Conservation (phyloP, 805 yeast species). For the Cephaloascus fragrans region DNA sequence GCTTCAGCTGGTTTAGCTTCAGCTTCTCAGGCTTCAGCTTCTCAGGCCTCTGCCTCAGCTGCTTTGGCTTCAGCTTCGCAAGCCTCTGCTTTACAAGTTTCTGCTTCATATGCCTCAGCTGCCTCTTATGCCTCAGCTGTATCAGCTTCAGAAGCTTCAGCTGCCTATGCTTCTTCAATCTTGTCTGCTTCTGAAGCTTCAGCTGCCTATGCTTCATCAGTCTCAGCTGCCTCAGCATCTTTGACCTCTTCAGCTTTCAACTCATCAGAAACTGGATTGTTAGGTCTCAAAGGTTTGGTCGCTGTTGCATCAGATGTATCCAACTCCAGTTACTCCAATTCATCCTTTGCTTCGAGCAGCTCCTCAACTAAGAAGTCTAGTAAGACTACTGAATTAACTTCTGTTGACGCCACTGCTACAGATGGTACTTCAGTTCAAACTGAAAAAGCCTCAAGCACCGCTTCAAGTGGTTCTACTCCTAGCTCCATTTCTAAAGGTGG, state of each 20-base stretch:
- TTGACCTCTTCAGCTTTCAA: conserved; percentile 2
- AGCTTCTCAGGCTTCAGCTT: conserved; percentile 6
- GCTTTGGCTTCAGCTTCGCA: conserved; percentile 7
- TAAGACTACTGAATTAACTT: neutral
- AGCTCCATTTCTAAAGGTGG: conserved; percentile 20
- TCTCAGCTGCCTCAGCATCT: conserved; percentile 6
- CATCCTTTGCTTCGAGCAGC: conserved; percentile 2
- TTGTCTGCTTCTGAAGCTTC: conserved; percentile 8
- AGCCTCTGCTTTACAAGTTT: conserved; percentile 3
- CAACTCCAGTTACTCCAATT: conserved; percentile 12
- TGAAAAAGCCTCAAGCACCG: conserved; percentile 6
- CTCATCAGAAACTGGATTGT: conserved; percentile 9
- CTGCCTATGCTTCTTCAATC: conserved; percentile 11
- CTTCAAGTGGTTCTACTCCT: conserved; percentile 10
- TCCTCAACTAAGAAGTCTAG: too few species aligned
- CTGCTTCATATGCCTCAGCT: conserved; percentile 11
- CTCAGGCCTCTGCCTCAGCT: conserved; percentile 7
- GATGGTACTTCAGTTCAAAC: neutral
- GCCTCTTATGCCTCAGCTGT: conserved; percentile 12
- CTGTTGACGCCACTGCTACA: neutral
- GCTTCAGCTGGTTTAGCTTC: conserved; percentile 22
- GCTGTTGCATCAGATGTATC: conserved; percentile 30
- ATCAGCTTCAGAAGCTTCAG: conserved; percentile 6
- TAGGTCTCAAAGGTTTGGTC: conserved; percentile 25
- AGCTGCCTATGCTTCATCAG: conserved; percentile 8